Evolutionary conservation across 768 basidiomycete genomes (phyloP).

Genomic region (Sporobolomyces phaffii): DNA sequence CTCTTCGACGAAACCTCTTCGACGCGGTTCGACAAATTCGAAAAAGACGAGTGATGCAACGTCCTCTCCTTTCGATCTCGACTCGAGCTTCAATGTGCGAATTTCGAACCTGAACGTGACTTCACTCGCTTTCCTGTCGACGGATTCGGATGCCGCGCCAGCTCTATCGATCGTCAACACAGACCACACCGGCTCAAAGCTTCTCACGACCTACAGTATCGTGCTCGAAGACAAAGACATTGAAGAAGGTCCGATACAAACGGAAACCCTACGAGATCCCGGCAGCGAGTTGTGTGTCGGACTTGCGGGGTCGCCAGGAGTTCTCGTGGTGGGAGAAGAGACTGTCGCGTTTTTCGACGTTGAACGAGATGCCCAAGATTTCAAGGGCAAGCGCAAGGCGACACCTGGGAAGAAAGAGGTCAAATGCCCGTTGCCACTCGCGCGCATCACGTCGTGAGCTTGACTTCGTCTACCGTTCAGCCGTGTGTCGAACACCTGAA

Average conservation of each 20-base stretch:
- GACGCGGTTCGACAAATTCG: not conserved
- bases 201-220: conserved; percentile 36
- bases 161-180: conserved; percentile 61
- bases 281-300: conserved; percentile 34
- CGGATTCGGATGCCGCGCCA: conserved; percentile 46
- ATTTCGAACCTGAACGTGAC: conserved; percentile 65
- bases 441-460: conserved; percentile 32
- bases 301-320: conserved; percentile 29
- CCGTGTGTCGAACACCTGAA: not conserved
- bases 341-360: conserved; percentile 16
- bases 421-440: conserved; percentile 33
- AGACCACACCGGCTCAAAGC: conserved; percentile 53
- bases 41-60: not conserved
- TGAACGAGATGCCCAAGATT: not conserved
- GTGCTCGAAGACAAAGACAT: conserved; percentile 41
- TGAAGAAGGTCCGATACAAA: conserved; percentile 16
- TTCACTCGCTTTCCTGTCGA: conserved; percentile 59
- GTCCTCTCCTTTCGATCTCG: conserved; percentile 28
- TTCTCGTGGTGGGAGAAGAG: conserved; percentile 44
- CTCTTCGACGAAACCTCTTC: not conserved
- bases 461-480: not conserved
- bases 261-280: conserved; percentile 26
- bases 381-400: conserved; percentile 23
- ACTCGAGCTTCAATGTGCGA: conserved; percentile 33
- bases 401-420: not conserved